A percentile compares a stretch with the other conserved stretches of the same genome.
phyloP scores from a whole-genome alignment of 768 basidiomycete species.

The Chalciporus piperatus region DNA sequence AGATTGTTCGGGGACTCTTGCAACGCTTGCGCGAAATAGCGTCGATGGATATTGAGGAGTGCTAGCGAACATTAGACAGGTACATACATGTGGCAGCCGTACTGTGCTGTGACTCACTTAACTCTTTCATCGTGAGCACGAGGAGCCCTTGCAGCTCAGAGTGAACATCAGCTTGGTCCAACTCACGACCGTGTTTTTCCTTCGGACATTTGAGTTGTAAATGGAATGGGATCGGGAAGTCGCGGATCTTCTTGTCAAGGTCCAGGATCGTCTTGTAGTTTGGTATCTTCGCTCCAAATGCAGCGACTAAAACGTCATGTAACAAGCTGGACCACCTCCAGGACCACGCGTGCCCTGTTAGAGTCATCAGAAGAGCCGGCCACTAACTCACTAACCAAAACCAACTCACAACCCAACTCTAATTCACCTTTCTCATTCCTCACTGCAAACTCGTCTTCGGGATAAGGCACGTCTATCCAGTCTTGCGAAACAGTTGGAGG shows the following conservation, averaged over 20 bases:
- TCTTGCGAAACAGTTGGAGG: constrained; percentile 52
- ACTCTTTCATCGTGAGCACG: constrained; percentile 47
- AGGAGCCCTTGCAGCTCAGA: constrained; percentile 42
- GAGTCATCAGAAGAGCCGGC: neutral
- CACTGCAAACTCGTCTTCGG: constrained; percentile 41
- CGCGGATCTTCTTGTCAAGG: constrained; percentile 59
- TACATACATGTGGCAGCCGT: neutral
- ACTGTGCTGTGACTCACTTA: constrained; percentile 33
- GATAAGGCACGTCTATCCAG: constrained; percentile 58
- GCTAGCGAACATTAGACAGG: constrained; percentile 34
- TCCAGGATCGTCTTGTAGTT: constrained; percentile 51
- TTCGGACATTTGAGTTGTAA: constrained; percentile 38
- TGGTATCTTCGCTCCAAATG: constrained; percentile 52
- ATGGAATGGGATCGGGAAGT: constrained; percentile 49
- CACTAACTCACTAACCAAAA: neutral
- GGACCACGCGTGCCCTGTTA: constrained; percentile 54
- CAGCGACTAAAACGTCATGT: constrained; percentile 47
- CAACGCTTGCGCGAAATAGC: constrained; percentile 66
- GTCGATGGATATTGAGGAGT: constrained; percentile 61
- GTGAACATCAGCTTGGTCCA: constrained; percentile 17
- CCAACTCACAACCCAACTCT: constrained; percentile 42
- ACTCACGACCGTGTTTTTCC: neutral
- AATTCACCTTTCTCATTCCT: constrained; percentile 33
- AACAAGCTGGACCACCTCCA: constrained; percentile 53
- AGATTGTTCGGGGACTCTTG: constrained; percentile 57